Evolutionary conservation across 1,284 basidiomycete genomes (phyloP).

Genomic region (Fistulinella staudtii): DNA sequence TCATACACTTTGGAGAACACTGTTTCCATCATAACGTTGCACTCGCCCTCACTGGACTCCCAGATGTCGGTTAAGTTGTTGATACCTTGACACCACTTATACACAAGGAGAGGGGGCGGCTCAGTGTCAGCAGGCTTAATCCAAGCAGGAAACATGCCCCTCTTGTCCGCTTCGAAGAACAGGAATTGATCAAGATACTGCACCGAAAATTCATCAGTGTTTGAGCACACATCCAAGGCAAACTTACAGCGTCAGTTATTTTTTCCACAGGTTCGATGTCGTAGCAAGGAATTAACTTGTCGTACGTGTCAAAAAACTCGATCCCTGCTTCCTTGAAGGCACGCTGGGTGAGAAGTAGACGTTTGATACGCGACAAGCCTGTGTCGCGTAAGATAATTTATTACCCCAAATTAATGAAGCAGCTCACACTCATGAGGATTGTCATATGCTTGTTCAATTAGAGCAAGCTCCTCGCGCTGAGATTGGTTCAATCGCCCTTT

Average conservation of each 20-base stretch:
- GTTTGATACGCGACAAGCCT: conserved; percentile 94
- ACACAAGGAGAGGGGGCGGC: conserved; percentile 92
- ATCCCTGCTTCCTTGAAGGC: conserved; percentile 99
- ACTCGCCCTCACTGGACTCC: conserved; percentile 96
- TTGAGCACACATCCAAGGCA: background rate
- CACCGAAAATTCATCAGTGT: conserved; percentile 15
- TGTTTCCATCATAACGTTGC: conserved; percentile 97
- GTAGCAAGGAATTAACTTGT: conserved; percentile 96
- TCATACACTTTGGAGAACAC: conserved; percentile 94
- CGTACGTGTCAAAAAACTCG: conserved; percentile 92
- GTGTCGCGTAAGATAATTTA: conserved; percentile 4
- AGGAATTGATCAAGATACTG: conserved; percentile 90
- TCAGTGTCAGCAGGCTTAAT: conserved; percentile 97
- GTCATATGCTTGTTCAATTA: conserved; percentile 96
- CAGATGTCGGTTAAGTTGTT: conserved; percentile 93
- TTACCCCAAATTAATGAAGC: background rate
- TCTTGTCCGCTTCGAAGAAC: conserved; percentile 93
- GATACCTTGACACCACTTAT: conserved; percentile 96
- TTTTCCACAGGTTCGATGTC: conserved; percentile 99
- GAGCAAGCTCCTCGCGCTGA: conserved; percentile 91
- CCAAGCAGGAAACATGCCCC: conserved; percentile 94
- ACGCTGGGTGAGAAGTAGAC: conserved; percentile 89
- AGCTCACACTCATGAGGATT: conserved; percentile 83
- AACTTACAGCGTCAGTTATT: conserved; percentile 87
- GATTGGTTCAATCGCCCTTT: conserved; percentile 95